A percentile compares a stretch with the other conserved stretches of the same genome.
Conservation (phyloP, 768 basidiomycete genomes). For the Sarcomyxa edulis region DNA sequence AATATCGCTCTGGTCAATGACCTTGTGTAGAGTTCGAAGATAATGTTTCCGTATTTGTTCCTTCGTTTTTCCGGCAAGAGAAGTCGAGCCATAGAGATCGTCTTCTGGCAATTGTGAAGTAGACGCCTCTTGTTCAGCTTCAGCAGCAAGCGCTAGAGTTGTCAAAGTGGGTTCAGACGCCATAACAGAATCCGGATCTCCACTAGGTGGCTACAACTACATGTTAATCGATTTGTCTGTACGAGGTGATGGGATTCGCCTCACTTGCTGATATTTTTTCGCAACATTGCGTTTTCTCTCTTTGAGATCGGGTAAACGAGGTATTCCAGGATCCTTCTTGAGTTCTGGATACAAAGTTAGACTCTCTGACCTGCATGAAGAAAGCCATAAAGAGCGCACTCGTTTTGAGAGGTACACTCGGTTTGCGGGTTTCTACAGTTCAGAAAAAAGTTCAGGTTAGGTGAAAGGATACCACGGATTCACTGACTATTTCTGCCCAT, state of each 20-base stretch:
- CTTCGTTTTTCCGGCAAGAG: slow-evolving; percentile 41
- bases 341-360: too few species aligned
- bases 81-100: too few species aligned
- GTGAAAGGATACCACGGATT: too few species aligned
- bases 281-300: slow-evolving; percentile 42
- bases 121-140: slow-evolving; percentile 18
- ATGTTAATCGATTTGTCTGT: too few species aligned
- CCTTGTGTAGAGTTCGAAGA: slow-evolving; percentile 78
- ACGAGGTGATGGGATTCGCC: too few species aligned
- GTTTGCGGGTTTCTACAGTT: too few species aligned
- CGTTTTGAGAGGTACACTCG: too few species aligned
- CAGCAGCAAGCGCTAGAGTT: slow-evolving; percentile 51
- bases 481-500: too few species aligned
- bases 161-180: slow-evolving; percentile 68
- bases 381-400: too few species aligned
- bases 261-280: too few species aligned
- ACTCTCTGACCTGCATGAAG: too few species aligned
- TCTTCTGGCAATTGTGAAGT: slow-evolving; percentile 13
- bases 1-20: slow-evolving; percentile 91
- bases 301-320: slow-evolving; percentile 74
- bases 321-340: slow-evolving; percentile 87
- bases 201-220: slow-evolving; percentile 19
- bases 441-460: too few species aligned
- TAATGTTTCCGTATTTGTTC: slow-evolving; percentile 72
- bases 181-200: slow-evolving; percentile 61